Evolutionary conservation across 73 alveolate genomes (phyloP).

Genomic region (Stentor coeruleus): DNA sequence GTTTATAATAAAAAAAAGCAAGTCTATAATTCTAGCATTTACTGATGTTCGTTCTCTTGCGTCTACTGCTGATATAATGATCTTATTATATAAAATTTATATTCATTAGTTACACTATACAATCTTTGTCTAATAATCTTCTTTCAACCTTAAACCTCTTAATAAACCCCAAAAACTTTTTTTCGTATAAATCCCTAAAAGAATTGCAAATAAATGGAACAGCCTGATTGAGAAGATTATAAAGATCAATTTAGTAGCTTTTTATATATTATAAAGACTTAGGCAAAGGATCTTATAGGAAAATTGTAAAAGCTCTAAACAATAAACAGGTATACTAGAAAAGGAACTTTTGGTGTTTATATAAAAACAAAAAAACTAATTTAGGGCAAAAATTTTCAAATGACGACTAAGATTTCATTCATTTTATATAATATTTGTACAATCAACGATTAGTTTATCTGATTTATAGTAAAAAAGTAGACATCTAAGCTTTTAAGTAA

Average conservation of each 20-base stretch:
- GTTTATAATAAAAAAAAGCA: too few species aligned
- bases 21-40: too few species aligned
- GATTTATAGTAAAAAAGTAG: slow-evolving; percentile 67
- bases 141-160: too few species aligned
- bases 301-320: slow-evolving; percentile 30
- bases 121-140: too few species aligned
- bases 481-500: slow-evolving; percentile 89
- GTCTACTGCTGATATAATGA: too few species aligned
- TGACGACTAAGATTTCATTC: slow-evolving; percentile 38
- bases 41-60: too few species aligned
- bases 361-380: slow-evolving; percentile 26
- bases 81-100: too few species aligned
- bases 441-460: slow-evolving; percentile 41
- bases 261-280: background rate
- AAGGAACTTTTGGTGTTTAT: slow-evolving; percentile 59
- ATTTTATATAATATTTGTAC: slow-evolving; percentile 32
- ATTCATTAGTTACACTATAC: too few species aligned
- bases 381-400: slow-evolving; percentile 15
- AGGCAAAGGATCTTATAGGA: slow-evolving; percentile 40
- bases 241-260: slow-evolving; percentile 10
- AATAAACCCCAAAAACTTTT: too few species aligned
- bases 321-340: slow-evolving; percentile 67
- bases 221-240: background rate
- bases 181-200: too few species aligned
- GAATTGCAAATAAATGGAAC: slow-evolving; percentile 18